These are phyloP conservation scores for Eleusine indica DNA, from an alignment of 176 grass and related monocot species.

Conservation along the genomic window DNA sequence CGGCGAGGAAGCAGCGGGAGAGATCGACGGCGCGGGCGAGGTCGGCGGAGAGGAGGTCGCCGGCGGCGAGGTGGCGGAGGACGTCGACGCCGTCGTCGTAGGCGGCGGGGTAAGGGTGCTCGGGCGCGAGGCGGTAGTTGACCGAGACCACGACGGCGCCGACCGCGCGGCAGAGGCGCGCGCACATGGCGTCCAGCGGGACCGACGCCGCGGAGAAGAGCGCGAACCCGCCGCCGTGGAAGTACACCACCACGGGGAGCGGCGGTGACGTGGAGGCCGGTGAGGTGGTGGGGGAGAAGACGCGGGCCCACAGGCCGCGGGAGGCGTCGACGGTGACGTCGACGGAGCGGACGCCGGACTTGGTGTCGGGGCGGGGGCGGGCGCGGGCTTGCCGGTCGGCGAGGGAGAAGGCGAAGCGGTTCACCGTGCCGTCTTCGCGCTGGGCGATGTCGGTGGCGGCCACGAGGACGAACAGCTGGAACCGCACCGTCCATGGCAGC, in stretches of 20 bases:
- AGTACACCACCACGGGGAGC: conserved; percentile 56
- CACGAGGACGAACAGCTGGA: conserved; percentile 31
- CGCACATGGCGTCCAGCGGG: conserved; percentile 50
- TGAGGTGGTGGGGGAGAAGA: conserved; percentile 24
- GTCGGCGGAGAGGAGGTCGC: background rate
- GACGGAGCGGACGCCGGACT: conserved; percentile 44
- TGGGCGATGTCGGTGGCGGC: conserved; percentile 26
- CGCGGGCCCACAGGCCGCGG: conserved; percentile 50
- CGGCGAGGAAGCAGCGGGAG: conserved; percentile 56
- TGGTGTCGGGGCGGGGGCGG: conserved; percentile 23
- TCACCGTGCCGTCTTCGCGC: conserved; percentile 59
- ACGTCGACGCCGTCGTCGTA: conserved; percentile 67
- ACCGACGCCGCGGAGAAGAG: conserved; percentile 46
- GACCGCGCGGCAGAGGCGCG: conserved; percentile 47
- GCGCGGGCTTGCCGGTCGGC: conserved; percentile 35
- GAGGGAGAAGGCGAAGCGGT: conserved; percentile 52
- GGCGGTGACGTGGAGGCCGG: background rate
- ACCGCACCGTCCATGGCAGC: conserved; percentile 48
- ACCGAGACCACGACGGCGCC: conserved; percentile 54
- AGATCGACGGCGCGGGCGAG: conserved; percentile 45
- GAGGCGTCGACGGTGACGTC: conserved; percentile 53
- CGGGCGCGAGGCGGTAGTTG: conserved; percentile 68
- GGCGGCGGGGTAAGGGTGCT: conserved; percentile 61
- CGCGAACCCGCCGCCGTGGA: conserved; percentile 75
- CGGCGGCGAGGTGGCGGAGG: conserved; percentile 45